These are phyloP conservation scores for Fraxinus paxiana DNA, from an alignment of 305 asterid genomes.

Conservation along the genomic window DNA sequence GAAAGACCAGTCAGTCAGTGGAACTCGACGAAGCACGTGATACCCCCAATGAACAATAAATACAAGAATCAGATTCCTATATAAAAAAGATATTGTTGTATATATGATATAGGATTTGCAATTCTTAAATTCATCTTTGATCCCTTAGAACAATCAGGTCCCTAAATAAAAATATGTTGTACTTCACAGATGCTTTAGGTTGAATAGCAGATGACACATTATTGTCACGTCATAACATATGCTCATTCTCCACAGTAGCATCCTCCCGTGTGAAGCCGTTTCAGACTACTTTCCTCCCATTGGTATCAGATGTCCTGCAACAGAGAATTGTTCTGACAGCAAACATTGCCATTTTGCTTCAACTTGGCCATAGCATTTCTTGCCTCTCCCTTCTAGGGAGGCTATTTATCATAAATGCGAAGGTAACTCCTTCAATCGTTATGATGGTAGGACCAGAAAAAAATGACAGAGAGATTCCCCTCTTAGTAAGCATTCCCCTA, in stretches of 20 bases:
- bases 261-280: neutral
- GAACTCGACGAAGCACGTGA: neutral
- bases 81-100: neutral
- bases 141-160: neutral
- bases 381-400: neutral
- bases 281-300: constrained; percentile 2
- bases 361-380: neutral
- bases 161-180: neutral
- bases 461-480: neutral
- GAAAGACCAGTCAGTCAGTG: neutral
- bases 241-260: neutral
- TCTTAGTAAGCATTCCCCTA: neutral
- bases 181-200: neutral
- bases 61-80: neutral
- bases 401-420: neutral
- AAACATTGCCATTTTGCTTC: neutral
- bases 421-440: neutral
- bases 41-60: neutral
- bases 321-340: neutral
- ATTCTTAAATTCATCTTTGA: neutral
- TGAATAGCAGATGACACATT: neutral
- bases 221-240: neutral
- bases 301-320: constrained; percentile 1
- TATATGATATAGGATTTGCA: neutral
- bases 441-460: neutral